Evolutionary conservation across 1,139 yeast species (phyloP), one percentile per base, ranked within the genome.

Genomic region (Magnusiomyces tetraspermus): DNA sequence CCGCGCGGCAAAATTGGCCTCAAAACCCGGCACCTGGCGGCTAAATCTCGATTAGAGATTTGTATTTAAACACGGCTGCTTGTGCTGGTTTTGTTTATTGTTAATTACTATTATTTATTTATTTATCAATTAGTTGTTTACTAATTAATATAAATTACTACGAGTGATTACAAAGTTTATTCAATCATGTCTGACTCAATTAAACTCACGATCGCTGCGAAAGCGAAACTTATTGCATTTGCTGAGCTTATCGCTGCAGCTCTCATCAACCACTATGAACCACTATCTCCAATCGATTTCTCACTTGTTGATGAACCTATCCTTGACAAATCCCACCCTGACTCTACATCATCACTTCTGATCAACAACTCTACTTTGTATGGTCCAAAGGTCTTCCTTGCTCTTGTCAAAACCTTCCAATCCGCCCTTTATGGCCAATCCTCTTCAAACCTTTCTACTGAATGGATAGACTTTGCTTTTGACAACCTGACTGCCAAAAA

Each of bases 221-320:
- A 88, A 74, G 95, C 96, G 8, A 85, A 85, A 41, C 75, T 78
- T 51, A 81, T 85, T 55, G 94, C 92, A 28, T 90, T 87, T 67
- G 79, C 89, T n/a, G 80, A 82, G 24, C 71, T 89, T 57, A 79
- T 85, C 64, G 95, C 95, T 43, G 86, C 89, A 46, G 82, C 83
- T 28, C 75, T 85, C 53, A 79, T 85, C 64, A 86, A 87, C 70
- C 67, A 76, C 48, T 69, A 73, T 13, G 75, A 76, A 40, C 75
- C 73, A 23, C 67, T 70, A 41, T 65, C 70, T 49, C 71, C 86
- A 38, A 76, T 88, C 61, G 76, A 76, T 47, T 72, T 87, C 60
- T 79, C 80, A 51, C 80, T 81, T 59, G 78, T 82, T 17, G 72
- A 69, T 51, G 66, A 60, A 21, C 60, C 61, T 53, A 61, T 65